Conservation (phyloP, 2,329 filamentous ascomycete genomes). For the Dactylellina parvicollis region DNA sequence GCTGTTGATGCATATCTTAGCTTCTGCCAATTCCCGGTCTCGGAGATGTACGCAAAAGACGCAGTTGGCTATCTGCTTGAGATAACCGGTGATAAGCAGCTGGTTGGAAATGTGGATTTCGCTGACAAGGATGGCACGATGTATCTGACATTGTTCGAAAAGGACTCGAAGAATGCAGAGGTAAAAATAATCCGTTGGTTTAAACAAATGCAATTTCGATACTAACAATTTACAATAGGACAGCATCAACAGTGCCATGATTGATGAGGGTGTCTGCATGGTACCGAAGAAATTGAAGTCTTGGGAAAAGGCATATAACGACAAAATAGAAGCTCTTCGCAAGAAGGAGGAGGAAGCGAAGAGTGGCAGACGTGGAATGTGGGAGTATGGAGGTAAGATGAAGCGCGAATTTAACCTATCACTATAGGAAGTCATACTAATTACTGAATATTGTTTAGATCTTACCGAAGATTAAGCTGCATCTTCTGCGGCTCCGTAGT, state of each 20-base stretch:
- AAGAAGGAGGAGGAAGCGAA: constrained; percentile 79
- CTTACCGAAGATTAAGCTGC: constrained; percentile 39
- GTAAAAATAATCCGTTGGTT: too few species aligned
- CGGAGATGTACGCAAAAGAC: constrained; percentile 83
- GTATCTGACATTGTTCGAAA: constrained; percentile 87
- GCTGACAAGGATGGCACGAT: constrained; percentile 79
- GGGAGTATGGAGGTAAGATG: constrained; percentile 85
- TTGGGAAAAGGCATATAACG: constrained; percentile 76
- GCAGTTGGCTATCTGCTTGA: constrained; percentile 79
- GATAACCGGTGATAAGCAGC: constrained; percentile 73
- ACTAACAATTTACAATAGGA: constrained; percentile 66
- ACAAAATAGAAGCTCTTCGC: constrained; percentile 72
- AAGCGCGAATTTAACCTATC: not conserved
- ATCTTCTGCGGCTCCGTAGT: too few species aligned
- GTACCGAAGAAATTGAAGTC: constrained; percentile 89
- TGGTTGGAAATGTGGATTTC: constrained; percentile 91
- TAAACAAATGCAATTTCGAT: too few species aligned
- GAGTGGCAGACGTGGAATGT: constrained; percentile 83
- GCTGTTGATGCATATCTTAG: constrained; percentile 87
- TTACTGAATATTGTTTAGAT: constrained; percentile 7
- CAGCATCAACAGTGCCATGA: constrained; percentile 88
- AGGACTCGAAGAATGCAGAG: constrained; percentile 20
- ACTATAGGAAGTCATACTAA: not conserved
- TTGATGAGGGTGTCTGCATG: constrained; percentile 85
- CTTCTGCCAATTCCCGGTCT: constrained; percentile 85